Evolutionary conservation across 768 basidiomycete species (phyloP).

Genomic region (Mycena venus): DNA sequence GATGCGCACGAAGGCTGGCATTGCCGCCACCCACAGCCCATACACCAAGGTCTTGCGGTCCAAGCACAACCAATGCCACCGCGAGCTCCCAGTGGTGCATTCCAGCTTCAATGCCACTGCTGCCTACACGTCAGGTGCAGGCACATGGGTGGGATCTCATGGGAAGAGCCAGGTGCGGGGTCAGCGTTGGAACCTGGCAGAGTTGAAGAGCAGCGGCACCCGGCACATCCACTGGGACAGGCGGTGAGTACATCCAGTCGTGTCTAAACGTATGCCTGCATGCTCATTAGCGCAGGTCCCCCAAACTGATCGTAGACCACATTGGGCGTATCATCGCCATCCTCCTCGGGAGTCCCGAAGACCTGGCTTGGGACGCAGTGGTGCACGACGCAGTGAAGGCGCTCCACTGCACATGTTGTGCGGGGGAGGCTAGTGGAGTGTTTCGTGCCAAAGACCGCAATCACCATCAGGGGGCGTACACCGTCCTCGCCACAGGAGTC

Average conservation of each 20-base stretch:
- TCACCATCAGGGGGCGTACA: background rate
- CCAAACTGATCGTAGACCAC: background rate
- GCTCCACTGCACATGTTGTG: background rate
- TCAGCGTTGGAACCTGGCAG: background rate
- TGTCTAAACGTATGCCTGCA: too few species aligned
- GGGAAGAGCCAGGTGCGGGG: background rate
- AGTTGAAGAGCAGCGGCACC: background rate
- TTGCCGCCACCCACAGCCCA: background rate
- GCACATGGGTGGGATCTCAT: background rate
- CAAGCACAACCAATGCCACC: background rate
- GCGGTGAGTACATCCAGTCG: background rate
- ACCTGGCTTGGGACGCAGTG: background rate
- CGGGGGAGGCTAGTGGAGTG: background rate
- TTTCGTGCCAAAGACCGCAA: background rate
- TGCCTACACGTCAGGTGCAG: background rate
- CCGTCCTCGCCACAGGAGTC: background rate
- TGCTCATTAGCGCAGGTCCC: background rate
- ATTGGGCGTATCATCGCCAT: constrained; percentile 5
- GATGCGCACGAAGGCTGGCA: background rate
- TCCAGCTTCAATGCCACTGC: background rate
- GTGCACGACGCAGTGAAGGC: background rate
- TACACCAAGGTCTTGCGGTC: background rate
- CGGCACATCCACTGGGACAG: constrained; percentile 1
- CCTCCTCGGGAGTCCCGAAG: background rate
- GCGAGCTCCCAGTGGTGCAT: background rate